Evolutionary conservation across 1,139 yeast genomes (phyloP), one percentile per base, ranked within the genome.

Genomic region (Saccharomycopsis phalli): DNA sequence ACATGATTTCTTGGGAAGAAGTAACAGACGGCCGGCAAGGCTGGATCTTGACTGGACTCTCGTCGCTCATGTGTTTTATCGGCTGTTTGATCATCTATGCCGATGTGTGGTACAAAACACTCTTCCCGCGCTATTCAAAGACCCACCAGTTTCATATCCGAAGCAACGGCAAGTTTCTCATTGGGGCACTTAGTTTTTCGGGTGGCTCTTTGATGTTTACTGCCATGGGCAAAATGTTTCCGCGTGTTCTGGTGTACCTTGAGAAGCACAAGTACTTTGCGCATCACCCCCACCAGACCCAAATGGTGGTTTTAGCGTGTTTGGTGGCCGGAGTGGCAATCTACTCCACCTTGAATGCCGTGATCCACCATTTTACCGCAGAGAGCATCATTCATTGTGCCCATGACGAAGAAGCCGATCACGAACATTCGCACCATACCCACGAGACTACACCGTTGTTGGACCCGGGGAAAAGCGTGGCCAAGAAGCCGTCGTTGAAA

Each of bases 371-470:
- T 32, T 58, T 79, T 41, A 84, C 96, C 2, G 75, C 91, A 44
- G 84, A 83, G 53, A 79, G 93, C 23, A 73, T 88, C 22, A 84
- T 88, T 0, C 95, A 87, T 54, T 87, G 96, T 58, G 79, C 75
- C 14, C 95, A 87, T 52, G 70, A 61, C 13, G 63, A 52, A n/a
- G 56, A 55, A 16, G 67, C 52, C 13, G 60, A 47, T 17, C 50
- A 48, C 31, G 46, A 47, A n/a, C 51, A 50, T 36, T 20, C 39
- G 18, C 52, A 32, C 19, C 29, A 36, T 32, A 14, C 16, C n/a
- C 23, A 44, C n/a, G 28, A 19, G 8, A 31, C 28, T 25, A 31
- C 31, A n/a, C 23, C 34, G 16, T n/a, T 26, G 8, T 8, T 26
- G 8, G 29, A 10, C 14, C 31, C 34, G n/a, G 23, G 42, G 5